A percentile compares a stretch with the other conserved stretches of the same genome.
Evolutionary conservation across 2,329 filamentous ascomycete species (phyloP).

Genomic region (Talaromyces pinophilus): DNA sequence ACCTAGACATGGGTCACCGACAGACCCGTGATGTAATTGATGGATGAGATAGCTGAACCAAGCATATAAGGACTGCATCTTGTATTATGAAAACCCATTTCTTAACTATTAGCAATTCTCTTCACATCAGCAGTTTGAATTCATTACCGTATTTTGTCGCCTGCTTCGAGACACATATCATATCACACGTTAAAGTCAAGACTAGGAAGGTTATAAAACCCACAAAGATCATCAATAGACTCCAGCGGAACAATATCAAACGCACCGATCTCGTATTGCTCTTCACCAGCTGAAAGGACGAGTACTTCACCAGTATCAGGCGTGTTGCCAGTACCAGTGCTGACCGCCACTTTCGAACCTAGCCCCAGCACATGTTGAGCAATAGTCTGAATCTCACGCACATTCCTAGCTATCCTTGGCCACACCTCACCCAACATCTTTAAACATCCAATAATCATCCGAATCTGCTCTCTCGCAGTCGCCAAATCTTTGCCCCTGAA

Average conservation of each 20-base stretch:
- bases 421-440: constrained; percentile 42
- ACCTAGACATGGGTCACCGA: background rate
- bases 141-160: background rate
- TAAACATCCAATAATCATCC: constrained; percentile 47
- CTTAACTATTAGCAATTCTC: background rate
- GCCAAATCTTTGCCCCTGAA: constrained; percentile 37
- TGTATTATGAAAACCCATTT: background rate
- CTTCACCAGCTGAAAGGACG: background rate
- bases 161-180: background rate
- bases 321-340: background rate
- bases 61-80: background rate
- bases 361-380: constrained; percentile 36
- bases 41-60: background rate
- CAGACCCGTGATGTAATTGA: background rate
- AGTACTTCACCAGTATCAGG: background rate
- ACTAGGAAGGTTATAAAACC: constrained; percentile 24
- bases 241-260: constrained; percentile 23
- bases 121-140: background rate
- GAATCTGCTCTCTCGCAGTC: constrained; percentile 46
- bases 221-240: constrained; percentile 28
- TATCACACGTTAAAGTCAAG: background rate
- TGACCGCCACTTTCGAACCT: background rate
- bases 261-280: background rate
- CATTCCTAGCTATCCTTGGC: constrained; percentile 40
- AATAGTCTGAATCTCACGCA: constrained; percentile 46